Base-by-base conservation (phyloP, 176 grass and related monocot genomes). In the Eleusine indica region DNA sequence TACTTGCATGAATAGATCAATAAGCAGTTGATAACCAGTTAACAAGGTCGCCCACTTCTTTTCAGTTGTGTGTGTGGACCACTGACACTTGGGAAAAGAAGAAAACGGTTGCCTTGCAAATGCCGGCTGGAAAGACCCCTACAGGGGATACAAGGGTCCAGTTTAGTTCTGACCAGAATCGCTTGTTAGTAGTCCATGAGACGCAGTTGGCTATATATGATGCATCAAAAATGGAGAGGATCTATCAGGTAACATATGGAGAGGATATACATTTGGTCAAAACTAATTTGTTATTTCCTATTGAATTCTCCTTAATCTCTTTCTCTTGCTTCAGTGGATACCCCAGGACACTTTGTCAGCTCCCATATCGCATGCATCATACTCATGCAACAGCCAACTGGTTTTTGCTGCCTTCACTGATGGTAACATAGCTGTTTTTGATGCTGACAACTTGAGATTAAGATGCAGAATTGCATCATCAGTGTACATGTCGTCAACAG, bases 131-230 rank as follows among this genome's bases (percentile, higher is more conserved):
- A 61, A 98, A 95, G 83, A 64, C 85, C 63, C 82, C 93, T 51
- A 80, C 82, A 70, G 96, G 96, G 73, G 93, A 98, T 74, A 98
- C 96, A 17, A 81, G 84, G 78, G 93, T 98, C 76, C 96, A 98
- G 85, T 95, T 98, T 86, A 95, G 88, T 78, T 93, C 89, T 81
- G 91, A 93, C 38, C 93, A 95, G 86, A 88, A 83, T 84, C 85
- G 91, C 82, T 91, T 98, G 65, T 85, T 98, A 76, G 89, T 98
- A 37, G 96, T 98, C 70, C 96, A 98, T 80, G 93, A 98, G 61
- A 98, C 96, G 39, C 96, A 95, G 49, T 74, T 98, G 73, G 93
- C 96, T 79, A 93, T 98, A 84, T 98, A 95, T 88, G 96, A 93
- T 53, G 57, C 96, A 57, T 83, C 91, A 49, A 98, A 95, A 88